phyloP scores from a whole-genome alignment of 805 yeast genomes.

The Nakazawaea anatomiae region DNA sequence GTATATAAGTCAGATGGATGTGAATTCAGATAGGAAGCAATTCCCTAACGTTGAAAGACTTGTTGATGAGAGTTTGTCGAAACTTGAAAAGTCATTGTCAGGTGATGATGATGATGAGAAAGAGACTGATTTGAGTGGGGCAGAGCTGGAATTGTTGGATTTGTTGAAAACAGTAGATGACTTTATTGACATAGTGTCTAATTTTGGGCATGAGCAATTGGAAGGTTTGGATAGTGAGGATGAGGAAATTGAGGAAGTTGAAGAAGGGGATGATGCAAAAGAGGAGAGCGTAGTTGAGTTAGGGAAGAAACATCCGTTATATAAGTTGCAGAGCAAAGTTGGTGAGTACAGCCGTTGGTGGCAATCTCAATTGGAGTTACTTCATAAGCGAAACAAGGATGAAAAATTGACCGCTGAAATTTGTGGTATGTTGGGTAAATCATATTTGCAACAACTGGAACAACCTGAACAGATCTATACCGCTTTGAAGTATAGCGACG shows the following conservation, averaged over 20 bases:
- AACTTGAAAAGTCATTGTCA: slow-evolving; percentile 7
- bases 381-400: slow-evolving; percentile 18
- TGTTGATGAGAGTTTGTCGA: slow-evolving; percentile 41
- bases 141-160: slow-evolving; percentile 32
- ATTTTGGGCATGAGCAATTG: slow-evolving; percentile 54
- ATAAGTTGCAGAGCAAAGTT: slow-evolving; percentile 26
- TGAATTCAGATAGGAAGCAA: slow-evolving; percentile 30
- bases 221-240: slow-evolving; percentile 58
- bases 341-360: slow-evolving; percentile 51
- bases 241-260: slow-evolving; percentile 26
- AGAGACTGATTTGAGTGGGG: not conserved
- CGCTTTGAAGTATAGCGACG: slow-evolving; percentile 53
- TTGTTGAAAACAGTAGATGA: slow-evolving; percentile 59
- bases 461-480: slow-evolving; percentile 50
- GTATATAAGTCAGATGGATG: slow-evolving; percentile 43
- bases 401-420: slow-evolving; percentile 21
- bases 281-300: slow-evolving; percentile 23
- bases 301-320: slow-evolving; percentile 51
- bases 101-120: not conserved
- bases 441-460: slow-evolving; percentile 61
- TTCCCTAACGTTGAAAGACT: slow-evolving; percentile 30
- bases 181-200: slow-evolving; percentile 58
- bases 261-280: not conserved
- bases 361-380: slow-evolving; percentile 36
- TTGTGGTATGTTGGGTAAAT: slow-evolving; percentile 52